These are phyloP conservation scores for Tritrichomonas foetus DNA, from an alignment of 208 protist species.

Conservation along the genomic window DNA sequence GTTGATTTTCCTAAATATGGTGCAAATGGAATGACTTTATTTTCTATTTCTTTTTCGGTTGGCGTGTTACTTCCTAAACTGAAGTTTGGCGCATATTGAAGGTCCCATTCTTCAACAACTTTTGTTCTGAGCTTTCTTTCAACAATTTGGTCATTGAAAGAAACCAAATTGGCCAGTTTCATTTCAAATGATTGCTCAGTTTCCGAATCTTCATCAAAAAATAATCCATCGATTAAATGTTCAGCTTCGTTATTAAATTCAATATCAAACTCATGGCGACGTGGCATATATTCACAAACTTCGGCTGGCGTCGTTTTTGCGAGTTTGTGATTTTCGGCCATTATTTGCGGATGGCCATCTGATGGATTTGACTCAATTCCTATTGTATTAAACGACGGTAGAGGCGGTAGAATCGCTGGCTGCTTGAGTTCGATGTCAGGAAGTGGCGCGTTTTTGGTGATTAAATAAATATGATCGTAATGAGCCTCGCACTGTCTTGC, in stretches of 20 bases:
- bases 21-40: not conserved
- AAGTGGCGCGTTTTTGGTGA: not conserved
- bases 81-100: not conserved
- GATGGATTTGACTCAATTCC: not conserved
- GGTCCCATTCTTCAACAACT: not conserved
- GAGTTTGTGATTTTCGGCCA: not conserved
- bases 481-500: not conserved
- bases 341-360: not conserved
- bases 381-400: not conserved
- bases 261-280: not conserved
- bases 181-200: not conserved
- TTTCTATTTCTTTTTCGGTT: not conserved
- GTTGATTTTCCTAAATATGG: not conserved
- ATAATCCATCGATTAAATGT: not conserved
- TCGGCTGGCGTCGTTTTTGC: not conserved
- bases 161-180: not conserved
- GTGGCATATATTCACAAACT: not conserved
- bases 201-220: not conserved
- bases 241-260: constrained; percentile 31
- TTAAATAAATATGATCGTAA: not conserved
- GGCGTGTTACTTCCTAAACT: not conserved
- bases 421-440: not conserved
- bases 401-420: not conserved
- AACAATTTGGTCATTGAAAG: not conserved
- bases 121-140: not conserved